phyloP scores from a whole-genome alignment of 2,329 filamentous ascomycete genomes.

The Bretziella fagacearum region DNA sequence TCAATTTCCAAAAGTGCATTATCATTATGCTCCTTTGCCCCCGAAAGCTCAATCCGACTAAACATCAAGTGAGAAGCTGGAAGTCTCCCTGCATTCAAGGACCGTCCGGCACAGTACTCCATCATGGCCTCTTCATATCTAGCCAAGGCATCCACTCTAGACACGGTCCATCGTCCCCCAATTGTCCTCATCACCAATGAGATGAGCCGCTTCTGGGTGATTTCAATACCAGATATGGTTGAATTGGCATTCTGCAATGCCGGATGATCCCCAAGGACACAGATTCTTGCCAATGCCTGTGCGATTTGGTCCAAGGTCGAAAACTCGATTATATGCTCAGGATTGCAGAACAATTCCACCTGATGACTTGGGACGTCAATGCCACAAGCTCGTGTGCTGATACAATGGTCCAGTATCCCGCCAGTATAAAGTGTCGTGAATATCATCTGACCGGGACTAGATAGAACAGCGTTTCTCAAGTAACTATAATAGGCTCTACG shows the following conservation, averaged over 20 bases:
- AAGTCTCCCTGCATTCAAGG: background rate
- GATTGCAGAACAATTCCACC: background rate
- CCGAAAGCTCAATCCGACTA: background rate
- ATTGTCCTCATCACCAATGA: background rate
- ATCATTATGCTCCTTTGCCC: background rate
- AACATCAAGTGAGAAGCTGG: constrained; percentile 1
- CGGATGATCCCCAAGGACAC: background rate
- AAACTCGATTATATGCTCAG: background rate
- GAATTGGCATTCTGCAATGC: background rate
- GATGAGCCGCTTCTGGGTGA: background rate
- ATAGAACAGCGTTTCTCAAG: background rate
- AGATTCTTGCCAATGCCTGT: background rate
- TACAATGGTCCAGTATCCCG: background rate
- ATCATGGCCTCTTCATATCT: constrained; percentile 6
- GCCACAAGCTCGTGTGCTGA: background rate
- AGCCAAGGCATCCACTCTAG: background rate
- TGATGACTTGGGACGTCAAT: background rate
- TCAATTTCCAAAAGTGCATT: constrained; percentile 3
- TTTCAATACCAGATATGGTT: background rate
- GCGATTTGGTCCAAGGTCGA: background rate
- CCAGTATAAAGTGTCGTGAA: background rate
- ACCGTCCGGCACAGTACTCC: constrained; percentile 4
- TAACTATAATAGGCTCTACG: constrained; percentile 6
- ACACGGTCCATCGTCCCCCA: constrained; percentile 2
- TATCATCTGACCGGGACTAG: background rate